Evolutionary conservation across 768 basidiomycete genomes (phyloP), one percentile per base, ranked within the genome.

Genomic region (Hericium coralloides): DNA sequence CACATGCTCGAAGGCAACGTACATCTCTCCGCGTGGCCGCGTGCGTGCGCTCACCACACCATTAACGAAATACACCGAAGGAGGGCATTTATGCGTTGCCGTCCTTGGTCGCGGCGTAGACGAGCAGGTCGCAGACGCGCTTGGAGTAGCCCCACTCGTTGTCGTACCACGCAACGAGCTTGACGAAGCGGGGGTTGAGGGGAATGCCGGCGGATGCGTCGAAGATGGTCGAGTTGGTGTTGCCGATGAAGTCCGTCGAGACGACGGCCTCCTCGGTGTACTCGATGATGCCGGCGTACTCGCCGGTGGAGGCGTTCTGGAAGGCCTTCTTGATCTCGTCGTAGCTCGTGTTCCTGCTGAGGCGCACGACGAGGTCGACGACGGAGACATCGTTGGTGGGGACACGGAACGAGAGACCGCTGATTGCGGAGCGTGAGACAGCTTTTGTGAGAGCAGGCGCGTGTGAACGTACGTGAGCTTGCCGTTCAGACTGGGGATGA

Each of bases 311-410:
- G 49, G 95, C 95, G 56, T 75, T 79, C 80, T 89, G 90, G 70
- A 98, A 63, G 63, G 82, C 83, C 2, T 70, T 70, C 83, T 95
- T 97, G 86, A 99, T 97, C 59, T 90, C 78, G 2, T 93, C 90
- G 76, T 98, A 99, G 23, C 81, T 70, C 6, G 94, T 85, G 55
- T 73, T 64, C 79, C 91, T 97, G 76, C 92, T 88, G 65, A 90
- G 78, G 67, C 95, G 92, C 65, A 85, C 92, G 63, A 95, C 92
- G 63, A 99, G 85, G 76, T 99, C 95, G 70, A 98, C 95, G 65
- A 98, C 95, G 65, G 95, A 98, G 65, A 98, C 95, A 67, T 98
- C 90, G 67, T 89, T 77, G 59, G 92, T 95, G 63, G 95, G 95
- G 58, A 98, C 88, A 77, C 95, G 95, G 94, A 99, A 98, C 50